Evolutionary conservation across 805 yeast species (phyloP), one percentile per base, ranked within the genome.

Genomic region (Lipomyces lipofer): DNA sequence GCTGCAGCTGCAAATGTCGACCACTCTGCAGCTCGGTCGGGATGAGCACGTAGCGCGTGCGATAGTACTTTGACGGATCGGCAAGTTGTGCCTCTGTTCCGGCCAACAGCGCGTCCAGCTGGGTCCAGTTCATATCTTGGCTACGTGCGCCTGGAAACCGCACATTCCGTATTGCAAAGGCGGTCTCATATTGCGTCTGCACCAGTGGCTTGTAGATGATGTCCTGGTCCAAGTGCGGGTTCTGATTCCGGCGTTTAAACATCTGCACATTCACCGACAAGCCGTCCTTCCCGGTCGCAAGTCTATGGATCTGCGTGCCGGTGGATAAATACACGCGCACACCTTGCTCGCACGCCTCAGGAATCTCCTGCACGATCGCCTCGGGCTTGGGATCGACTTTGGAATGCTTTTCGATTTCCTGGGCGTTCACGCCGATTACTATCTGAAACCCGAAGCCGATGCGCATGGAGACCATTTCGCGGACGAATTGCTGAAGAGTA

Each of bases 361-460:
- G 82, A 22, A 85, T 73, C 50, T 84, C 81, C 63, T 83, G 84
- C 6, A 78, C 74, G 35, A 88, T 67, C 12, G 78, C 68, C 13
- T 78, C 80, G 1, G 62, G 52, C 7, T 42, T 29, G 12, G 81
- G 77, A 61, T 77, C 78, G 43, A 43, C 77, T 74, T 7, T 84
- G 76, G 52, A 80, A 13, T 19, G 38, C 27, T 43, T 39, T 68
- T 92, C 97, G 2, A 86, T 79, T 44, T 76, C 78, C 35, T 78
- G 76, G 1, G 88, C 92, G 24, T 73, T 74, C 0, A 81, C 78
- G 0, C 95, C 96, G 43, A 80, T 80, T 61, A 95, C 88, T 29
- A 94, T 82, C 66, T 94, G 99, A 66, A 90, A 95, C 0, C 99
- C 99, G 51, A 88, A 75, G 51, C 88, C 78, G 25, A 94, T 73